Evolutionary conservation across 78 protist species (phyloP), one percentile per base, ranked within the genome.

Genomic region (Capsaspora owczarzaki): DNA sequence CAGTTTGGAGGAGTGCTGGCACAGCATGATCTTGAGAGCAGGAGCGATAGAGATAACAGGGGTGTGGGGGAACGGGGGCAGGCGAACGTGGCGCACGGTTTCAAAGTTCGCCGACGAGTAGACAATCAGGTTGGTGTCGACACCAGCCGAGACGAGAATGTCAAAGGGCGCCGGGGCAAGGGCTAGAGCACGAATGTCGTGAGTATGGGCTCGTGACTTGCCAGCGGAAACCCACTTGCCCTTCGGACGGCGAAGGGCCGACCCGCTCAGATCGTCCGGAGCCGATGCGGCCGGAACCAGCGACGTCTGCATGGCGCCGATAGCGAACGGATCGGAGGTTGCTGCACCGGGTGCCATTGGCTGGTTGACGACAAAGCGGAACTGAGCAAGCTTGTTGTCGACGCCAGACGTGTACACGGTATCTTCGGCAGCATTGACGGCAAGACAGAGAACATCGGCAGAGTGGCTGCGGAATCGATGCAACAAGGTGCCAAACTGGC

Each of bases 371-470:
- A 5, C 46, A 37, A 4, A n/a, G 31, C 43, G 33, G 38, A 68
- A 81, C 44, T 77, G 80, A 29, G 42, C 87, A 1, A 83, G 61
- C n/a, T 61, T 68, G 53, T 37, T 77, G 44, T 83, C 87, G 20
- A 61, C 80, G 19, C 87, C 82, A 20, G 87, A 66, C 10, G 79
- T 41, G 53, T 40, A 78, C 38, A 66, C 71, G 22, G 71, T 35
- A 5, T 29, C 29, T 1, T 72, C 78, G 23, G 10, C 49, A 33
- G 37, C 43, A 31, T 2, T 38, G 37, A 25, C 41, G 41, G 56
- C 82, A 20, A 84, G 6, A 29, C 80, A 14, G 25, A 78, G 29
- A 4, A 84, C 87, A 38, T 84, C 87, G 29, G 78, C 82, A 53
- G 41, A 37, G 72, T 84, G 87, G 23, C 49, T 0, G n/a, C 12